Evolutionary conservation across 1,284 basidiomycete genomes (phyloP), one percentile per base, ranked within the genome.

Genomic region (Malassezia yamatoensis): DNA sequence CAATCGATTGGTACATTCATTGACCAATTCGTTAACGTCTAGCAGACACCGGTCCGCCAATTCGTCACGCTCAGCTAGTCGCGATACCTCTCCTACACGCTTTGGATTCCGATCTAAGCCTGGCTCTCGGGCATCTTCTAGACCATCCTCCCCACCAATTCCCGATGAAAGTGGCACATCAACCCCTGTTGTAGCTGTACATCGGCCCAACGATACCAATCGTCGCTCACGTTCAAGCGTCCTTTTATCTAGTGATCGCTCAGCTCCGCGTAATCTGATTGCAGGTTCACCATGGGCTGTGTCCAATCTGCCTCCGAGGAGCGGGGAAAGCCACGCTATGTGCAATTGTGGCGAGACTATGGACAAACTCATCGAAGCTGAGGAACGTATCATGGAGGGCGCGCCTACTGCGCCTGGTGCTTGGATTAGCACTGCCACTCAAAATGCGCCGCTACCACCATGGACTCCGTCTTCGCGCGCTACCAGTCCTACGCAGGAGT

Each of bases 271-370:
- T 10, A 65, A 65, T 18, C 55, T 72, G 18, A 67, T 65, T 5
- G 57, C 61, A 41, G 68, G 67, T 36, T 58, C 66, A 5, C 70
- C 70, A 8, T 72, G 70, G 70, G 70, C 65, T 4, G 58, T 64
- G 8, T 60, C 61, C 47, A 60, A 70, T 46, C 50, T 71, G 11
- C 70, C 69, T 6, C 65, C 60, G 35, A 62, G 70, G 24, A 68
- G 63, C 8, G 64, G 67, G 40, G 63, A 65, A 15, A 62, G 61
- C 38, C 68, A 70, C 49, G 61, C 64, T 33, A 65, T 65, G 5
- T 73, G 70, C 59, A 70, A 70, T 38, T 73, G 70, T 47, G 70
- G 70, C 6, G 61, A 65, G 45, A 61, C 64, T 13, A 70, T 63
- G 12, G 65, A 65, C 32, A 63, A 66, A 56, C 53, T 73, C 10